Percentiles rank a stretch among this genome's conserved stretches.
phyloP scores from a whole-genome alignment of 257 asterid genomes.

The Jacaranda mimosifolia region DNA sequence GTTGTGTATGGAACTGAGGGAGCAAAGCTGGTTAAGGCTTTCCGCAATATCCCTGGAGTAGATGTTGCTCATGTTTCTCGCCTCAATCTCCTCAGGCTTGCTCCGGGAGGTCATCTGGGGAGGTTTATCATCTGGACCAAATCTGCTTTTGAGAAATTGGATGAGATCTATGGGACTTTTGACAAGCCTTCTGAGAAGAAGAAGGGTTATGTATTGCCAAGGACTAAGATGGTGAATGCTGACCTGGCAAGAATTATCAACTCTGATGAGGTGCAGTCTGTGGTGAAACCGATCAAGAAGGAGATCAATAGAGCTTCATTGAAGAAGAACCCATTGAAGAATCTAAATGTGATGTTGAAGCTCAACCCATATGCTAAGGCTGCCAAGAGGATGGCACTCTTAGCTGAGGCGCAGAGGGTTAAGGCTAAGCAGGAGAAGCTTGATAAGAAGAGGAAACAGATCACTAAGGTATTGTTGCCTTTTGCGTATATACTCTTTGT shows the following conservation, averaged over 20 bases:
- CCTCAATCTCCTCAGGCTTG: constrained; percentile 68
- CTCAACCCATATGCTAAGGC: constrained; percentile 86
- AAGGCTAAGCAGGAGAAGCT: constrained; percentile 84
- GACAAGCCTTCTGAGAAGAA: constrained; percentile 74
- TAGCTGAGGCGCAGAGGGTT: constrained; percentile 82
- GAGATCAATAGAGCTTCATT: constrained; percentile 65
- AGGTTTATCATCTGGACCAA: constrained; percentile 84
- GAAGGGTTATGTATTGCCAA: constrained; percentile 73
- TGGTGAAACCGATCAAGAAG: constrained; percentile 84
- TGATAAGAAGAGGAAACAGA: constrained; percentile 67
- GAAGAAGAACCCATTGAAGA: constrained; percentile 86
- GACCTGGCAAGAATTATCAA: constrained; percentile 87
- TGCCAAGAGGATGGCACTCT: constrained; percentile 77
- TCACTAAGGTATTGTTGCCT: constrained; percentile 66
- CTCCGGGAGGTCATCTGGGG: constrained; percentile 90
- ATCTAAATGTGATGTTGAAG: constrained; percentile 71
- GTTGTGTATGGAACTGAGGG: constrained; percentile 86
- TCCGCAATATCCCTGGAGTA: constrained; percentile 80
- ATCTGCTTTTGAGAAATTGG: constrained; percentile 79
- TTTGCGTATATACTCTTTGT: background rate
- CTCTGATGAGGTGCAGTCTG: constrained; percentile 91
- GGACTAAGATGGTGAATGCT: constrained; percentile 84
- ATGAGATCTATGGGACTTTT: constrained; percentile 72
- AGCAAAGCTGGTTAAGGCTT: constrained; percentile 78
- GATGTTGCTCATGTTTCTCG: constrained; percentile 78